Evolutionary conservation across 768 basidiomycete species (phyloP), one percentile per base, ranked within the genome.

Genomic region (Cantharellus anzutake): DNA sequence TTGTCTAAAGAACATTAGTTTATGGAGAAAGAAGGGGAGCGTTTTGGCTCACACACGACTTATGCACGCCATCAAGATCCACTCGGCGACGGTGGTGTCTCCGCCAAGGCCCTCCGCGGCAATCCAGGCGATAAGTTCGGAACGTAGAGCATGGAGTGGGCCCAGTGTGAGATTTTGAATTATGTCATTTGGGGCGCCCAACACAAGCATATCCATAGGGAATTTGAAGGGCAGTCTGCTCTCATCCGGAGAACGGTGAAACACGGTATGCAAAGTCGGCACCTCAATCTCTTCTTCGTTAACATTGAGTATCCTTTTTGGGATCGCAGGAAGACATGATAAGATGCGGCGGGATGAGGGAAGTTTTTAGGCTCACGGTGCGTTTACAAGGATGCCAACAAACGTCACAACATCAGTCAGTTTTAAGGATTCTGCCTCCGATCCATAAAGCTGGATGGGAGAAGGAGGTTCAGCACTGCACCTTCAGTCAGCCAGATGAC

Each of bases 61-160:
- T 14, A 83, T 73, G 51, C 74, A 66, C 50, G 76, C 72, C 37
- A 89, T 72, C 3, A 90, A 72, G 4, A 85, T 73, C 83, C 83
- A 88, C 69, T 88, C 82, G 34, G 86, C 85, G 2, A 81, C 81
- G 29, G 78, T 72, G 39, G 65, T 68, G 65, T 91, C 87, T 3
- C 84, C 82, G 0, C 75, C 83, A 3, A 90, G 73, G 5, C 75
- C 79, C 65, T 84, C 80, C 34, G 75, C 69, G 0, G 86, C 83
- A 56, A 91, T 77, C 88, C 88, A 91, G 0, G 71, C 62, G 42
- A 89, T 73, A 16, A 91, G 72, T 51, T 81, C 76, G 4, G 74
- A 66, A 42, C 83, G 74, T 14, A 79, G 60, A 3, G 1, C 20
- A 29, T 29, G 20, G 20, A 29, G 20, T 29, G 20, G 20, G 20